Conservation (phyloP, 345 rosid genomes). For the Mallotus nudiflorus region DNA sequence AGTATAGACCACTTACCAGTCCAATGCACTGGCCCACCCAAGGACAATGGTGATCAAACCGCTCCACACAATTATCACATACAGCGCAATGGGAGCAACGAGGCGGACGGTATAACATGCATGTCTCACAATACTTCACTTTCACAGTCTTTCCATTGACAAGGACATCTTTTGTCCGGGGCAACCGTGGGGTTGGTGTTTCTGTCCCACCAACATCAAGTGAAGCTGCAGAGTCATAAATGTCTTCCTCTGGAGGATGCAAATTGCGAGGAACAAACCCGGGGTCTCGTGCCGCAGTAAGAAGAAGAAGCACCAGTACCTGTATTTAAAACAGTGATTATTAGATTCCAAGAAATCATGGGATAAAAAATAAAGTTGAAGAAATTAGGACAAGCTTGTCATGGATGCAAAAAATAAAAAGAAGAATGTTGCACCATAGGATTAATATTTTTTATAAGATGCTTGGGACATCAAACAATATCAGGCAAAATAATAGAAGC, state of each 20-base stretch:
- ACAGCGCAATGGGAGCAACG: constrained; percentile 64
- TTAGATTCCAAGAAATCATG: constrained; percentile 1
- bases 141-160: constrained; percentile 36
- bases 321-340: constrained; percentile 25
- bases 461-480: neutral
- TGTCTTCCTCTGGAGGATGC: constrained; percentile 51
- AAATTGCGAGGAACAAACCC: constrained; percentile 53
- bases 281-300: constrained; percentile 52
- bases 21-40: constrained; percentile 73
- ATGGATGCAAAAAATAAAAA: neutral
- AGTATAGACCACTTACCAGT: constrained; percentile 33
- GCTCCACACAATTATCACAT: constrained; percentile 57
- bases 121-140: constrained; percentile 54
- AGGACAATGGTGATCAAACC: constrained; percentile 62
- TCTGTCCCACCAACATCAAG: constrained; percentile 33
- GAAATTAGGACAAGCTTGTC: neutral
- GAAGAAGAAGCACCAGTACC: constrained; percentile 49
- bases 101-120: constrained; percentile 57
- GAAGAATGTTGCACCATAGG: neutral
- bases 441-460: neutral
- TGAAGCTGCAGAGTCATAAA: constrained; percentile 33
- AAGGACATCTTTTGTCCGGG: constrained; percentile 38
- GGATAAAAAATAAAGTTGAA: neutral
- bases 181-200: constrained; percentile 42
- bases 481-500: constrained; percentile 1